A percentile compares a stretch with the other conserved stretches of the same genome.
phyloP scores from a whole-genome alignment of 225 moss, liverwort and hornwort species.

The Bryum argenteum region DNA sequence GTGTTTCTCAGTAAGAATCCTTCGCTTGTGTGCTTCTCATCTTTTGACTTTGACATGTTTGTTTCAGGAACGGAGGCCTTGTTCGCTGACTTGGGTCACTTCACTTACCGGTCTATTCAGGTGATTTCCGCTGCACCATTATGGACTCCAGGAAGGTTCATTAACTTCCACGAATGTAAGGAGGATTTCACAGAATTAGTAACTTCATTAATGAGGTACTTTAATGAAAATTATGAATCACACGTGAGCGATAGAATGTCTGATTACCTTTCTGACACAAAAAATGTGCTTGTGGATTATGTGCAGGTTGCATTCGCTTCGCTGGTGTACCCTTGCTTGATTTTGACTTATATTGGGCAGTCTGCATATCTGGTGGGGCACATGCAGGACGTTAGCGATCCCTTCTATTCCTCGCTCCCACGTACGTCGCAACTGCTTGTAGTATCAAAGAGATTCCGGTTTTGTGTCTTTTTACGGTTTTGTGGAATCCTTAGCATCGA shows the following conservation, averaged over 20 bases:
- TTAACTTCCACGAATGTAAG: neutral
- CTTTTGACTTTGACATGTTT: neutral
- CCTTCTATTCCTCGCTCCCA: slow-evolving; percentile 87
- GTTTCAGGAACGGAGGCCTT: slow-evolving; percentile 86
- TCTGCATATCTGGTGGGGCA: slow-evolving; percentile 73
- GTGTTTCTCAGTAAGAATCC: neutral
- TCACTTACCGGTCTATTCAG: slow-evolving; percentile 87
- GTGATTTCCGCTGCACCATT: slow-evolving; percentile 28
- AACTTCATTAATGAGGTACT: neutral
- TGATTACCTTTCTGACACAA: slow-evolving; percentile 12
- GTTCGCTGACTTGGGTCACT: slow-evolving; percentile 97
- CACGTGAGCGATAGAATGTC: neutral
- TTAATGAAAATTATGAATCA: neutral
- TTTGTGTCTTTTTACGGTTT: neutral
- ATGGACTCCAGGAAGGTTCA: too few relatives aligned
- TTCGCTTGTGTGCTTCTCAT: neutral
- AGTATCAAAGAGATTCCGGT: too few relatives aligned
- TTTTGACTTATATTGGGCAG: slow-evolving; percentile 85
- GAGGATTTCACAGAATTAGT: too few relatives aligned
- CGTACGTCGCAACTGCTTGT: slow-evolving; percentile 38
- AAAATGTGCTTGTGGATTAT: neutral
- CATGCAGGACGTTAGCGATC: slow-evolving; percentile 53
- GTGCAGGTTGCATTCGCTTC: slow-evolving; percentile 77
- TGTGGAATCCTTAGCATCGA: neutral
- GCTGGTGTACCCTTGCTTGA: slow-evolving; percentile 76